These are phyloP conservation scores for Nakazawaea anatomiae DNA, from an alignment of 805 yeast species.

Conservation along the genomic window DNA sequence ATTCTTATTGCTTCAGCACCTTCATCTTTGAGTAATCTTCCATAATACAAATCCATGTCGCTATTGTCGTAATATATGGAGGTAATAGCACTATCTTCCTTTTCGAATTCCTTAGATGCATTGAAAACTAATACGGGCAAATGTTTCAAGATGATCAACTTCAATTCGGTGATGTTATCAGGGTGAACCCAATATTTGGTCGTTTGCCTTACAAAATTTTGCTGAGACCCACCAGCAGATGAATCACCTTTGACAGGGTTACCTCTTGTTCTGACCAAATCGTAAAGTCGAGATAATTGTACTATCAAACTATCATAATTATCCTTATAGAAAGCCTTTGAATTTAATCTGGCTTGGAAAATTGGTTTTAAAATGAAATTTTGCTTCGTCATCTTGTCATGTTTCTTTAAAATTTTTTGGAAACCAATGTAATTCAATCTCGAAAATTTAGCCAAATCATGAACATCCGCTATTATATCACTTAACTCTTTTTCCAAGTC, in stretches of 20 bases:
- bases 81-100: constrained; percentile 93
- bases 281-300: constrained; percentile 82
- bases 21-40: constrained; percentile 91
- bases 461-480: constrained; percentile 86
- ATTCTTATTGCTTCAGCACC: constrained; percentile 98
- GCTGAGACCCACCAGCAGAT: constrained; percentile 97
- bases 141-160: constrained; percentile 87
- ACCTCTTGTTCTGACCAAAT: constrained; percentile 92
- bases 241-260: constrained; percentile 70
- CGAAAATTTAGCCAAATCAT: constrained; percentile 91
- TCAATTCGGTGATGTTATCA: constrained; percentile 94
- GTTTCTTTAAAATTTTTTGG: constrained; percentile 94
- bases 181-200: constrained; percentile 99
- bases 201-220: constrained; percentile 96
- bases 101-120: constrained; percentile 91
- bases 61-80: constrained; percentile 93
- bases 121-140: constrained; percentile 96
- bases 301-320: constrained; percentile 88
- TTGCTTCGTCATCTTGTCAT: constrained; percentile 75
- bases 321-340: constrained; percentile 95
- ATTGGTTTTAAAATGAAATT: constrained; percentile 79
- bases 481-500: constrained; percentile 64
- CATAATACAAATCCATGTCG: constrained; percentile 85
- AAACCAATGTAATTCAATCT: constrained; percentile 94
- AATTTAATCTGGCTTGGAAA: constrained; percentile 85